Conservation (phyloP, 2,329 filamentous ascomycete species). For the Amphichorda felina region DNA sequence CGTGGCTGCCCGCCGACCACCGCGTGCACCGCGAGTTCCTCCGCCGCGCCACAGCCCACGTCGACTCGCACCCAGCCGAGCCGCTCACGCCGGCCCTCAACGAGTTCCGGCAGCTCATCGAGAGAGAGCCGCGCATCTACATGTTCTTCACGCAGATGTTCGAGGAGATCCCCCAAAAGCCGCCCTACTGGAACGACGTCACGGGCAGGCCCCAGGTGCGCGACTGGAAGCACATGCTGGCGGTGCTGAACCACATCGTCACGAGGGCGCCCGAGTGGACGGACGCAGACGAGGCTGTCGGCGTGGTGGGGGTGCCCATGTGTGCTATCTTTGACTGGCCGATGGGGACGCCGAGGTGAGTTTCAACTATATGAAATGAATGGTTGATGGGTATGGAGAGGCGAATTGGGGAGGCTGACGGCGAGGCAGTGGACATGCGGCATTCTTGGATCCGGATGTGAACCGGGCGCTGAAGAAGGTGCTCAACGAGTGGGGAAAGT, state of each 20-base stretch:
- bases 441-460: slow-evolving; percentile 42
- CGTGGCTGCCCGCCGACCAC: slow-evolving; percentile 54
- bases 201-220: slow-evolving; percentile 48
- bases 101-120: slow-evolving; percentile 57
- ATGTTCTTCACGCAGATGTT: slow-evolving; percentile 61
- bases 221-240: slow-evolving; percentile 55
- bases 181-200: slow-evolving; percentile 49
- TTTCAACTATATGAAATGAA: slow-evolving; percentile 2
- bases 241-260: slow-evolving; percentile 50
- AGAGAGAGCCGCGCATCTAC: slow-evolving; percentile 49
- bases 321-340: slow-evolving; percentile 40
- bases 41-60: slow-evolving; percentile 38
- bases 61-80: slow-evolving; percentile 34
- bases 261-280: slow-evolving; percentile 39
- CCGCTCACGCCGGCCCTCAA: slow-evolving; percentile 45
- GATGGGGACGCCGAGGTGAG: slow-evolving; percentile 40
- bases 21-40: slow-evolving; percentile 53
- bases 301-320: slow-evolving; percentile 43
- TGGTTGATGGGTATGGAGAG: too few relatives aligned
- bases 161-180: slow-evolving; percentile 48
- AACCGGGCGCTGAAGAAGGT: slow-evolving; percentile 41
- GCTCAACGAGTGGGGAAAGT: slow-evolving; percentile 46
- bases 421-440: slow-evolving; percentile 30
- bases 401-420: too few relatives aligned
- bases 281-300: slow-evolving; percentile 35